phyloP scores from a whole-genome alignment of 2,329 filamentous ascomycete genomes.

The Fusarium domesticum region DNA sequence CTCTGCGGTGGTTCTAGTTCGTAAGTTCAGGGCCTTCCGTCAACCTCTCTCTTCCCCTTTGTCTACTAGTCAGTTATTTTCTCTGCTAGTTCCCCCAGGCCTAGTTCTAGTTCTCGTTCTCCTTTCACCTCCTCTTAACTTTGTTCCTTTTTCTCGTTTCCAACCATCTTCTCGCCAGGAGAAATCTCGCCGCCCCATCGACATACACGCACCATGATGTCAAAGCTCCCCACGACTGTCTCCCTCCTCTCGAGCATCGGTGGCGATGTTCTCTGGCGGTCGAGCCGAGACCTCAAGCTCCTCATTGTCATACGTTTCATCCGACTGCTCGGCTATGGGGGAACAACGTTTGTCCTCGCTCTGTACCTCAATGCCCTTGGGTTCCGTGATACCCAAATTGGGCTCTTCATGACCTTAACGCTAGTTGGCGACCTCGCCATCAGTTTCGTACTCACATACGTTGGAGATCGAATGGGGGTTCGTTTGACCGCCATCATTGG shows the following conservation, averaged over 20 bases:
- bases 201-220: slow-evolving; percentile 6
- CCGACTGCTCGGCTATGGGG: slow-evolving; percentile 21
- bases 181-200: neutral
- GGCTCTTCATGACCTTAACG: slow-evolving; percentile 23
- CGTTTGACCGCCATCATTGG: slow-evolving; percentile 13
- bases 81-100: no score
- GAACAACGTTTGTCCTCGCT: slow-evolving; percentile 20
- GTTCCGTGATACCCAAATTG: slow-evolving; percentile 18
- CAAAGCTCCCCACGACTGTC: neutral
- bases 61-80: no score
- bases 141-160: neutral
- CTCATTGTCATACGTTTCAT: slow-evolving; percentile 20
- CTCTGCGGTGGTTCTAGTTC: no score
- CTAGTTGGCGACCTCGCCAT: slow-evolving; percentile 24
- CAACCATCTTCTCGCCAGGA: neutral
- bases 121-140: no score
- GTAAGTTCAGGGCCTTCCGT: no score
- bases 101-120: no score
- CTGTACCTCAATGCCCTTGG: slow-evolving; percentile 22
- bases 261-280: slow-evolving; percentile 18
- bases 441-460: slow-evolving; percentile 21
- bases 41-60: no score
- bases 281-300: slow-evolving; percentile 20
- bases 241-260: slow-evolving; percentile 19
- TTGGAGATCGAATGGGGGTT: slow-evolving; percentile 19